phyloP scores from a whole-genome alignment of 1,139 yeast species.

The Sugiyamaella pinicola region DNA sequence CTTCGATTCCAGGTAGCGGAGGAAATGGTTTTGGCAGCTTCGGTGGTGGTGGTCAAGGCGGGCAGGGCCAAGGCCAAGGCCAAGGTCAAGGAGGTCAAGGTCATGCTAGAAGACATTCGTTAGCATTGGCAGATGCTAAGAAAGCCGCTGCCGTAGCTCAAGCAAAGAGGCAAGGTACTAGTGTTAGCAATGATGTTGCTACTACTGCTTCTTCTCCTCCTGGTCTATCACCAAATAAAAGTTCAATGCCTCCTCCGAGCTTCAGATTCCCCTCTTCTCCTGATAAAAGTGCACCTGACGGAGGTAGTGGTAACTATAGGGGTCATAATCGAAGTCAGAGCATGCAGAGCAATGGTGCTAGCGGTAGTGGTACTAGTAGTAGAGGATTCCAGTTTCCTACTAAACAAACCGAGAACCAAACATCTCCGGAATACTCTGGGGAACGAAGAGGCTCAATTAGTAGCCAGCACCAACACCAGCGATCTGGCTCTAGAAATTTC shows the following conservation, averaged over 20 bases:
- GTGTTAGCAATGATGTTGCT: background rate
- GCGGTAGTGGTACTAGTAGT: background rate
- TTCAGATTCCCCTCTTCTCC: conserved; percentile 61
- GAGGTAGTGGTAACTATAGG: conserved; percentile 5
- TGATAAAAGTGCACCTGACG: conserved; percentile 30
- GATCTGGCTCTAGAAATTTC: conserved; percentile 56
- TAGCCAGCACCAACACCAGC: conserved; percentile 42
- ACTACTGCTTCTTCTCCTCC: conserved; percentile 16
- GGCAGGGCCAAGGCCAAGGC: background rate
- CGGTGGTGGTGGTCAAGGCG: conserved; percentile 21
- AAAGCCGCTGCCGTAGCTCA: conserved; percentile 94
- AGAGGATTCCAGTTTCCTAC: conserved; percentile 21
- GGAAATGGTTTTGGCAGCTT: conserved; percentile 19
- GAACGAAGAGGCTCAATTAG: conserved; percentile 26
- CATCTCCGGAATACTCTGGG: conserved; percentile 12
- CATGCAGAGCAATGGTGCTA: conserved; percentile 21
- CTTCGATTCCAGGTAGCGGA: conserved; percentile 30
- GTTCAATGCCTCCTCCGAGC: conserved; percentile 26
- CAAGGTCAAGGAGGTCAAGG: conserved; percentile 60
- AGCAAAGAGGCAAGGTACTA: conserved; percentile 47
- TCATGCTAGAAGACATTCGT: conserved; percentile 87
- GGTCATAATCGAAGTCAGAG: conserved; percentile 22
- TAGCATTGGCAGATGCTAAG: conserved; percentile 93
- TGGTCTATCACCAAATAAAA: conserved; percentile 15
- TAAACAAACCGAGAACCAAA: background rate